phyloP scores from a whole-genome alignment of 768 basidiomycete genomes.

The Dacryopinax primogenitus region DNA sequence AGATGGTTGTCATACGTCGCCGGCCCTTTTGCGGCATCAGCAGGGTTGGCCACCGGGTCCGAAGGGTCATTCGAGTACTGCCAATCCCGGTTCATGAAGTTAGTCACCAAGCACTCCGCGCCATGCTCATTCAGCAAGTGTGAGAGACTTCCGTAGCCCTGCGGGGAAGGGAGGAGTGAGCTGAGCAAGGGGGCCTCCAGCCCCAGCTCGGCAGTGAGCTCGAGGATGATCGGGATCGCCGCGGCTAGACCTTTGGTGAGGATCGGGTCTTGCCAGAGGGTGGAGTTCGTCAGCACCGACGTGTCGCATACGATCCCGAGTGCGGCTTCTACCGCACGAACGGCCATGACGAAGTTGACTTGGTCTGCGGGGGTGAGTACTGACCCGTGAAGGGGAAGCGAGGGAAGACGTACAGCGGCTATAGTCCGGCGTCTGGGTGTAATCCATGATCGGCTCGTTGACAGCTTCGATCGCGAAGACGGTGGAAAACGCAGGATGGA shows the following conservation, averaged over 20 bases:
- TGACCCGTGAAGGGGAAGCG: not conserved
- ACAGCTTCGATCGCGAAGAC: slow-evolving; percentile 63
- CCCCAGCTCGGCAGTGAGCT: slow-evolving; percentile 20
- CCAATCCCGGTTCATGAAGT: slow-evolving; percentile 72
- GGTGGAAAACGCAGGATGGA: slow-evolving; percentile 50
- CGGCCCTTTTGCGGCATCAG: slow-evolving; percentile 52
- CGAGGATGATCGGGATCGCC: slow-evolving; percentile 30
- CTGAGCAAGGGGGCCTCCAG: slow-evolving; percentile 22
- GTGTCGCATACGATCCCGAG: slow-evolving; percentile 37
- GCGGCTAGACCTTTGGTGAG: slow-evolving; percentile 25
- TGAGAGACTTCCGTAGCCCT: slow-evolving; percentile 17
- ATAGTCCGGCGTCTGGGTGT: slow-evolving; percentile 49
- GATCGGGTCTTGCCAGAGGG: not conserved
- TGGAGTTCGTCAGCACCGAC: not conserved
- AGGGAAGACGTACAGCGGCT: slow-evolving; percentile 44
- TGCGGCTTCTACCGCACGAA: slow-evolving; percentile 50
- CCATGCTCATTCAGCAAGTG: not conserved
- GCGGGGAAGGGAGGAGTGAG: slow-evolving; percentile 16
- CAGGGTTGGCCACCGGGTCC: slow-evolving; percentile 41
- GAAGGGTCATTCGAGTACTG: slow-evolving; percentile 44
- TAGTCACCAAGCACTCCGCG: slow-evolving; percentile 26
- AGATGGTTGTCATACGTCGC: slow-evolving; percentile 69
- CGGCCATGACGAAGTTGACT: slow-evolving; percentile 51
- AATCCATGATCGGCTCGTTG: slow-evolving; percentile 69
- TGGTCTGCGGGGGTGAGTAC: slow-evolving; percentile 37